Conservation (phyloP, 2,329 filamentous ascomycete species). For the Trichoderma guizhouense region DNA sequence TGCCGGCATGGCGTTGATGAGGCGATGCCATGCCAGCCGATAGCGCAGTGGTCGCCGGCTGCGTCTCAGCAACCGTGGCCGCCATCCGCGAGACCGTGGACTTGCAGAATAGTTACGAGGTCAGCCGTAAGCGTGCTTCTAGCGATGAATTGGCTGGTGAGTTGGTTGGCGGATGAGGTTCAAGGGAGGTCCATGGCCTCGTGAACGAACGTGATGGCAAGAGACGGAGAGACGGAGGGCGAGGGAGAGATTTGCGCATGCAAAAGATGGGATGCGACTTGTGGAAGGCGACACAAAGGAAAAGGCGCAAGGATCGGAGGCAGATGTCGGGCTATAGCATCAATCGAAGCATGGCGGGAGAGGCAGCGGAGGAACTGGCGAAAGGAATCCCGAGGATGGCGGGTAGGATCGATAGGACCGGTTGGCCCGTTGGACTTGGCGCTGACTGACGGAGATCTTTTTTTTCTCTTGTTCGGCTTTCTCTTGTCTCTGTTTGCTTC, state of each 20-base stretch:
- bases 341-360: slow-evolving; percentile 16
- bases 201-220: not conserved
- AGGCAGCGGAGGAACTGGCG: not conserved
- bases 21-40: slow-evolving; percentile 12
- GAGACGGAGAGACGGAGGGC: not conserved
- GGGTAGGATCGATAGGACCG: not conserved
- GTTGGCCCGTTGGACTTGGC: slow-evolving; percentile 5
- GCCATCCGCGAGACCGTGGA: slow-evolving; percentile 17
- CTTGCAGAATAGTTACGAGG: not conserved
- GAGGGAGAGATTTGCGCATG: not conserved
- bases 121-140: not conserved
- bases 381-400: not conserved
- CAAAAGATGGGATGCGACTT: not conserved
- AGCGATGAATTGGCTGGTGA: not conserved
- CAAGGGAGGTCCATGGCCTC: slow-evolving; percentile 17
- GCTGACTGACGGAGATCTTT: not conserved
- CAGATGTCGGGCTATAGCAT: slow-evolving; percentile 9
- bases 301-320: not conserved
- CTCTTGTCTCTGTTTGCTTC: not conserved
- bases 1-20: slow-evolving; percentile 8
- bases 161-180: not conserved
- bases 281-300: slow-evolving; percentile 11
- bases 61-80: slow-evolving; percentile 22
- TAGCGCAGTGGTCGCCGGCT: slow-evolving; percentile 14
- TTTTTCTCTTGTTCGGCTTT: not conserved